Conservation (phyloP, 2,329 filamentous ascomycete genomes). For the Pleomassaria siparia region DNA sequence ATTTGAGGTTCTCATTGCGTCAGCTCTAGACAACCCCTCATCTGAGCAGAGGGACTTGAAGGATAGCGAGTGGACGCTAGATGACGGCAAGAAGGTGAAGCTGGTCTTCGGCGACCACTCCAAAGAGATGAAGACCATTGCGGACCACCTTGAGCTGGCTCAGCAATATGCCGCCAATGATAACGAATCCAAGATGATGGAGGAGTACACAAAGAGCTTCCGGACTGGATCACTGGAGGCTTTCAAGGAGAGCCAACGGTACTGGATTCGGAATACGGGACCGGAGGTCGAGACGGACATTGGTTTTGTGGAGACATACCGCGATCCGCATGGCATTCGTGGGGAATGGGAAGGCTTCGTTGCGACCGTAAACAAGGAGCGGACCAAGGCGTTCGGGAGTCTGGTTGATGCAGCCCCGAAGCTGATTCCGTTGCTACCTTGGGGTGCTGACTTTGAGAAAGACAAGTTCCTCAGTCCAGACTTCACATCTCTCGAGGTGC, state of each 20-base stretch:
- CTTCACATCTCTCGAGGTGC: slow-evolving; percentile 90
- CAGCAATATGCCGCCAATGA: slow-evolving; percentile 51
- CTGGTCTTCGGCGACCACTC: slow-evolving; percentile 51
- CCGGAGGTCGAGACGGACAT: slow-evolving; percentile 56
- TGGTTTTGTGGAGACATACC: slow-evolving; percentile 58
- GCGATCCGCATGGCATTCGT: slow-evolving; percentile 57
- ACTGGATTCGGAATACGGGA: slow-evolving; percentile 57
- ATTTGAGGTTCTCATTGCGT: slow-evolving; percentile 54
- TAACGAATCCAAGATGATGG: slow-evolving; percentile 48
- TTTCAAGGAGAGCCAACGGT: slow-evolving; percentile 54
- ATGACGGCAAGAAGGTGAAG: slow-evolving; percentile 49
- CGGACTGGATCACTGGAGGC: slow-evolving; percentile 52
- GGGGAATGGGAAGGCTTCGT: slow-evolving; percentile 58
- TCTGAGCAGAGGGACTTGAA: slow-evolving; percentile 45
- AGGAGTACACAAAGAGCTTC: slow-evolving; percentile 54
- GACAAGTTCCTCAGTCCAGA: slow-evolving; percentile 94
- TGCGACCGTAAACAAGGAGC: slow-evolving; percentile 79
- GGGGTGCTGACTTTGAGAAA: slow-evolving; percentile 88
- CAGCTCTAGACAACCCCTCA: slow-evolving; percentile 45
- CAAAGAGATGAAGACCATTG: slow-evolving; percentile 51
- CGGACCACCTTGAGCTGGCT: slow-evolving; percentile 49
- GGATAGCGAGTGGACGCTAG: slow-evolving; percentile 49
- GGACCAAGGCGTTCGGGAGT: slow-evolving; percentile 82
- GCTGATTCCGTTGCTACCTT: slow-evolving; percentile 88
- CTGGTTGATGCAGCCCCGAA: slow-evolving; percentile 78